Base-by-base conservation (phyloP, 148 eudicot species). In the Rhododendron molle region DNA sequence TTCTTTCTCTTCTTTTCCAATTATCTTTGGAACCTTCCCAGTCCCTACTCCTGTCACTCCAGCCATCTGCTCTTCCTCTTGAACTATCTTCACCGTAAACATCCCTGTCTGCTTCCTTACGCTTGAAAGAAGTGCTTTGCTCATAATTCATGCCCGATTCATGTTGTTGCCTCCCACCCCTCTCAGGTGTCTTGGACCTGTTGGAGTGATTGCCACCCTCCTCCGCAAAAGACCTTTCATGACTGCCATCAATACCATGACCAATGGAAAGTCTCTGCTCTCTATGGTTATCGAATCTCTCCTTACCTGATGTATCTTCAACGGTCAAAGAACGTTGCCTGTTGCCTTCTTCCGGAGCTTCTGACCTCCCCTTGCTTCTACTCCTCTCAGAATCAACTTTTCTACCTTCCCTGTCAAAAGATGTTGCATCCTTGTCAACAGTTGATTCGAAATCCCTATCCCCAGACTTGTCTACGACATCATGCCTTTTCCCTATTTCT, bases 101-200 rank as follows among this genome's bases (percentile, higher is more conserved):
- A 90, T 94, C 97, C 87, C 89, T 93, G 77, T 93, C 97, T 69
- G 83, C 49, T 47, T 95, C 97, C 90, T 90, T 94, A 82, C 91
- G 90, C 89, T 91, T 91, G n/a, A 88, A 81, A 44, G 87, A 80
- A 81, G 78, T 67, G 78, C 91, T 89, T 91, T 87, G 89, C 60
- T 94, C 98, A 84, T 86, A 81, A n/a, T 96, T 94, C 79, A 47
- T 47, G 58, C 90, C 91, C 83, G 88, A 87, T 80, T 93, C 98
- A 83, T 87, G 86, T 78, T 86, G 91, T 73, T 88, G 90, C 86
- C 93, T 94, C 69, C 89, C 95, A 88, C 89, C 91, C 91, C 88
- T 92, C 88, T 96, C 98, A 67, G 95, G 97, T 34, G 94, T 90
- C 84, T 87, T 90, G n/a, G 96, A 91, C 87, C 92, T 88, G 54